These are phyloP conservation scores for Scedosporium apiospermum DNA, from an alignment of 2,329 filamentous ascomycete genomes.

Conservation along the genomic window DNA sequence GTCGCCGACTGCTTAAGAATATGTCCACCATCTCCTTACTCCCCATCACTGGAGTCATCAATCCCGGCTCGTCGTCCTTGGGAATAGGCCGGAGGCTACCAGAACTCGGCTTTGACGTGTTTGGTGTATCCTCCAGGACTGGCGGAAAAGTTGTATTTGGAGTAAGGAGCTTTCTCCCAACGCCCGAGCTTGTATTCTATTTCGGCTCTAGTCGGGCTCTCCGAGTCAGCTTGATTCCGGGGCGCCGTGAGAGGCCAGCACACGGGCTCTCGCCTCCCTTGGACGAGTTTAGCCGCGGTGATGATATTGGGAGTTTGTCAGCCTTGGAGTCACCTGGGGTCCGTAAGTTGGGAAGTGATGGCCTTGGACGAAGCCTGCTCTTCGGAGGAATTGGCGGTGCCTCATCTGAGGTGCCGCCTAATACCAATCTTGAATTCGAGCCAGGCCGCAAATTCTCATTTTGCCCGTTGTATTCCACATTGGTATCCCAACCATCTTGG, in stretches of 20 bases:
- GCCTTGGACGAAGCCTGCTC: conserved; percentile 14
- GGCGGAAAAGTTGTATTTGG: too few relatives aligned
- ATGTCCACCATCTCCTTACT: conserved; percentile 45
- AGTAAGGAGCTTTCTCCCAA: background rate
- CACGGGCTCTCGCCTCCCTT: background rate
- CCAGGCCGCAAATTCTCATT: conserved; percentile 3
- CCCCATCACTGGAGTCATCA: conserved; percentile 18
- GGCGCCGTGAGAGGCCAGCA: background rate
- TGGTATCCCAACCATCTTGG: too few relatives aligned
- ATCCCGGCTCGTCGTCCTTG: background rate
- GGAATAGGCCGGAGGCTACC: background rate
- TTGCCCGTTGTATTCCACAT: background rate
- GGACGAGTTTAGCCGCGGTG: background rate
- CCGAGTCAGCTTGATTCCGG: conserved; percentile 7
- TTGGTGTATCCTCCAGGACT: background rate
- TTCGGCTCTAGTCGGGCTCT: conserved; percentile 9
- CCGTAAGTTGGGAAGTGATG: conserved; percentile 16
- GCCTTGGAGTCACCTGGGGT: conserved; percentile 4
- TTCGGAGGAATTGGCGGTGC: conserved; percentile 8
- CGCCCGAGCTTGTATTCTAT: background rate
- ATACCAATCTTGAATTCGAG: background rate
- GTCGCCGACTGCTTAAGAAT: conserved; percentile 40
- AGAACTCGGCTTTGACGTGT: background rate
- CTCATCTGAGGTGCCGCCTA: background rate
- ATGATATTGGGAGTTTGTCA: conserved; percentile 7